Conservation (phyloP, 805 yeast genomes). For the Metschnikowia kunwiensis region DNA sequence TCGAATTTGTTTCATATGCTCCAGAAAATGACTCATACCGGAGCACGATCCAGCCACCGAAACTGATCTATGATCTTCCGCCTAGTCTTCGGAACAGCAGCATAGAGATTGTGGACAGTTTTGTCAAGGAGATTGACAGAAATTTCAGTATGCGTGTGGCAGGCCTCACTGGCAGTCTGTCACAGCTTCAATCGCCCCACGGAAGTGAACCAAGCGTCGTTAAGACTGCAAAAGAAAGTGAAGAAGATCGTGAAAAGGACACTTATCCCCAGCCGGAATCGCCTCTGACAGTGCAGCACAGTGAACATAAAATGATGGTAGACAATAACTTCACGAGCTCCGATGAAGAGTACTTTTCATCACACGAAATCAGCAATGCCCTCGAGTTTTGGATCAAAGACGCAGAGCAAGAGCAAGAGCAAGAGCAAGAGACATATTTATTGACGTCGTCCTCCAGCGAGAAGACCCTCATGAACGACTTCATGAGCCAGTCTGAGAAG, state of each 20-base stretch:
- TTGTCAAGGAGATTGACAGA: constrained; percentile 21
- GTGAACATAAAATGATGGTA: not conserved
- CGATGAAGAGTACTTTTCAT: constrained; percentile 35
- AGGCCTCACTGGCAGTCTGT: not conserved
- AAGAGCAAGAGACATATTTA: not conserved
- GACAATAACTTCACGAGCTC: constrained; percentile 16
- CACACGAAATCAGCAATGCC: constrained; percentile 26
- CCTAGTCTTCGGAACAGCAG: constrained; percentile 21
- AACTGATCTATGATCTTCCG: constrained; percentile 4
- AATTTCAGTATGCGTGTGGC: constrained; percentile 21
- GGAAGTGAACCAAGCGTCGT: not conserved
- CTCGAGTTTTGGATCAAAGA: constrained; percentile 12
- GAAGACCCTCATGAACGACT: constrained; percentile 15
- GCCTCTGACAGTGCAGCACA: not conserved
- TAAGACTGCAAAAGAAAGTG: not conserved
- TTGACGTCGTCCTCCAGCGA: constrained; percentile 17
- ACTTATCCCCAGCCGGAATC: too few relatives aligned
- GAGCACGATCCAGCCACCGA: not conserved
- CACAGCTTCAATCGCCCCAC: not conserved
- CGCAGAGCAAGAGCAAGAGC: not conserved
- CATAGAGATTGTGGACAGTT: constrained; percentile 28
- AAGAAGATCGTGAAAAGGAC: not conserved
- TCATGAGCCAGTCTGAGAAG: not conserved
- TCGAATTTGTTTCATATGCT: constrained; percentile 9
- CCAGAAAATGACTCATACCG: not conserved